Evolutionary conservation across 495 filamentous ascomycete species (phyloP).

Genomic region (Neurospora sublineolata): DNA sequence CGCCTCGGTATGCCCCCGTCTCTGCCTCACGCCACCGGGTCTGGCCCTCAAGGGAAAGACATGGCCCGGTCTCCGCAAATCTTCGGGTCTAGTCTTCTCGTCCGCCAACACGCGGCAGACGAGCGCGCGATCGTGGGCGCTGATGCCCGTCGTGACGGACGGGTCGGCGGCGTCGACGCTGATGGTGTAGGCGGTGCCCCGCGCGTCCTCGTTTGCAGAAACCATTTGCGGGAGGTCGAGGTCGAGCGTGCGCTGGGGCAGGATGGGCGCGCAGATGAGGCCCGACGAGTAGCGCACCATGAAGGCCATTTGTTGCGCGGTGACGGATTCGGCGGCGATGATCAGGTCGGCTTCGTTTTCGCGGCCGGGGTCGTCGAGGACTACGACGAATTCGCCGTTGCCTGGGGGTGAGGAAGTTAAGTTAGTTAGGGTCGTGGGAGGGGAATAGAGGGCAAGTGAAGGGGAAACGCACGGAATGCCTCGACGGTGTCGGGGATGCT

Average conservation of each 20-base stretch:
- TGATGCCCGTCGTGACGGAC: constrained; percentile 78
- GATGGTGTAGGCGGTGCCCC: constrained; percentile 85
- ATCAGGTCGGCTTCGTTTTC: constrained; percentile 99
- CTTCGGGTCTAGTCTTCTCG: constrained; percentile 38
- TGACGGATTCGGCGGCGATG: constrained; percentile 79
- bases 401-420: constrained; percentile 40
- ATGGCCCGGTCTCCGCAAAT: constrained; percentile 79
- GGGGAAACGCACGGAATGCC: constrained; percentile 60
- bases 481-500: constrained; percentile 73
- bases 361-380: constrained; percentile 78
- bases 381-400: constrained; percentile 87
- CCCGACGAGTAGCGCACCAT: constrained; percentile 85
- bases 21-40: constrained; percentile 65
- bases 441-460: neutral
- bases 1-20: constrained; percentile 86
- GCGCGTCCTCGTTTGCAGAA: constrained; percentile 59
- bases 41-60: constrained; percentile 75
- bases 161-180: constrained; percentile 65
- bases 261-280: constrained; percentile 77
- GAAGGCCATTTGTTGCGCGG: constrained; percentile 85
- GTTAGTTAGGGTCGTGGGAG: no score
- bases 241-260: constrained; percentile 48
- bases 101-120: constrained; percentile 74
- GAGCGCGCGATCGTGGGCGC: constrained; percentile 72
- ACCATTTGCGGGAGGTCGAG: constrained; percentile 90